Base-by-base conservation (phyloP, 2,329 filamentous ascomycete species). In the Xylaria sp. region DNA sequence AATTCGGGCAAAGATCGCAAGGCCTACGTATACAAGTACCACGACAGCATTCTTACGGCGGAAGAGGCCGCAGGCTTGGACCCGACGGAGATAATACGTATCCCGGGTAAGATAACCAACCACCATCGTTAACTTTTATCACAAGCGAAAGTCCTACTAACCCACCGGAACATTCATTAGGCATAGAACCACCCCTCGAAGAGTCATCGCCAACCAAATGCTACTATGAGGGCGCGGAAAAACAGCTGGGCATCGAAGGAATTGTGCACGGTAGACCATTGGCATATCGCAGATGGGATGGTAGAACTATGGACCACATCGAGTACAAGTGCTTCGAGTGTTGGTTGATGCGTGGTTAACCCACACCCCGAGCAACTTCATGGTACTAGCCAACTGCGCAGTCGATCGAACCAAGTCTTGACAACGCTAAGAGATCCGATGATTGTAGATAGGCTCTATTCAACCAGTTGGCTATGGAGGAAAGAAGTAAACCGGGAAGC, bases 301-400 rank as follows among this genome's bases (percentile, higher is more conserved):
- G 23, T 25, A 25, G 3, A 30, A 50, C 12, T 3, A 28, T 23
- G 4, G 23, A 50, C 46, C 13, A 23, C 57, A 10, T 6, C 43
- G n/a, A 25, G 3, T 52, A 62, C 18, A 32, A 53, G 10, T 66
- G 64, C 43, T 20, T 30, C n/a, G 63, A 66, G 13, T 66, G 64
- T 20, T 46, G 48, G 48, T 32, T 36, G 28, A 41, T 41, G 9
- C 50, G 50, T 13, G 57, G 57, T 3, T 41, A 13, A 41, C 15
- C 13, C 13, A 15, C 36, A 41, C 7, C 36, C 36, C 36, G n/a
- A n/a, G n/a, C n/a, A n/a, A n/a, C n/a, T n/a, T n/a, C n/a, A n/a
- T n/a, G n/a, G n/a, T n/a, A n/a, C n/a, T n/a, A n/a, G n/a, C n/a
- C n/a, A n/a, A n/a, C n/a, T n/a, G n/a, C n/a, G n/a, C n/a, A n/a